Base-by-base conservation (phyloP, 129 eudicot species). In the Flaveria ramosissima region DNA sequence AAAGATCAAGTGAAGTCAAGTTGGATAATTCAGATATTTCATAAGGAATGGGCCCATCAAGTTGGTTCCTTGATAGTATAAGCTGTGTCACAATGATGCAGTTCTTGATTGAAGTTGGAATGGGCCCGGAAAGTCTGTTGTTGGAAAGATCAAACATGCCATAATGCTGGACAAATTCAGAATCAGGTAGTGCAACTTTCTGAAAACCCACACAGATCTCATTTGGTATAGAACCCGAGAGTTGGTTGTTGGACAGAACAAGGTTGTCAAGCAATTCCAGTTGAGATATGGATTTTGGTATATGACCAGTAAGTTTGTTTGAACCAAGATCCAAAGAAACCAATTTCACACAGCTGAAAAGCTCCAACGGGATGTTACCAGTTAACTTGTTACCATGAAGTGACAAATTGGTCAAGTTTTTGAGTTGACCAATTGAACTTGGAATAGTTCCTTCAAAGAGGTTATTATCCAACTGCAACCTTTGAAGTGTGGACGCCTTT, bases 151-250 rank as follows among this genome's bases (percentile, higher is more conserved):
- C 97, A 77, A 93, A 91, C 98, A 85, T 87, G 14, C 98, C 98
- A 60, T 91, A 91, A 65, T 93, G 98, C 89, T 93, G 98, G 50
- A 71, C 24, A 59, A 83, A 93, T 84, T 93, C 97, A 12, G 98
- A 93, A 77, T 93, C 97, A 3, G 98, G 93, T 74, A 89, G 80
- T 39, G 88, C 83, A 17, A 85, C 87, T 79, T 88, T 86, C 60
- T 91, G 98, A 77, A 91, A 93, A 9, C 97, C 96, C 10, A 91
- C 87, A 80, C 98, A 93, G 66, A 93, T 91, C 71, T 93, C 97
- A 43, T 86, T 80, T 8, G 96, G 98, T 73, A 93, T 89, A 45
- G 86, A 63, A 61, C 97, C 98, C 12, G 92, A 85, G 64, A 93
- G 71, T 12, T 39, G 71, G 72, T 93, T 93, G 78, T 82, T 78